These are phyloP conservation scores for Phytophthora melonis DNA, from an alignment of 352 stramenopile genomes.

Conservation along the genomic window DNA sequence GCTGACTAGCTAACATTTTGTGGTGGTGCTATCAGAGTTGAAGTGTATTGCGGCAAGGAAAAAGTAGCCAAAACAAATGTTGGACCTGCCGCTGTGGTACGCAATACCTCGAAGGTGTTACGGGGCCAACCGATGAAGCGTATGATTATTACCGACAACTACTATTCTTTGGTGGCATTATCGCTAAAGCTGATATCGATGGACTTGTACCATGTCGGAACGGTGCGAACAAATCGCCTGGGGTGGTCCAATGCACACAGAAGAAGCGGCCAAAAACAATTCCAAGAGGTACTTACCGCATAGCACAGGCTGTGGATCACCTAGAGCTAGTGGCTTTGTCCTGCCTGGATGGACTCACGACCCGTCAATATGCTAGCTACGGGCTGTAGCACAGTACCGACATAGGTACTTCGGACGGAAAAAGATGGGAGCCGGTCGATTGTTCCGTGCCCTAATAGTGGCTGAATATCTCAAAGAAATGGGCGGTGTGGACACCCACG, in stretches of 20 bases:
- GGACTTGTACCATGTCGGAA: too few species aligned
- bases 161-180: too few species aligned
- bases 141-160: not conserved
- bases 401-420: not conserved
- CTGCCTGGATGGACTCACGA: not conserved
- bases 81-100: not conserved
- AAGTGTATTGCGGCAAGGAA: constrained; percentile 16
- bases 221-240: too few species aligned
- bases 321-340: not conserved
- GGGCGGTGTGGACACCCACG: not conserved
- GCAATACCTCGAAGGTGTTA: not conserved
- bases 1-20: not conserved
- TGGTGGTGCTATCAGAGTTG: constrained; percentile 4
- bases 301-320: too few species aligned
- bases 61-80: not conserved
- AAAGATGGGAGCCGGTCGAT: not conserved
- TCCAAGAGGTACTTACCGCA: not conserved
- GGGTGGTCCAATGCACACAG: too few species aligned
- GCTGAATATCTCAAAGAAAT: not conserved
- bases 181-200: too few species aligned
- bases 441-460: not conserved
- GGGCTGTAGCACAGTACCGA: not conserved
- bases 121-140: not conserved
- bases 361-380: constrained; percentile 20
- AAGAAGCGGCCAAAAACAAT: too few species aligned